Evolutionary conservation across 306 rosid species (phyloP), one percentile per base, ranked within the genome.

Genomic region (Calophaca sinica): DNA sequence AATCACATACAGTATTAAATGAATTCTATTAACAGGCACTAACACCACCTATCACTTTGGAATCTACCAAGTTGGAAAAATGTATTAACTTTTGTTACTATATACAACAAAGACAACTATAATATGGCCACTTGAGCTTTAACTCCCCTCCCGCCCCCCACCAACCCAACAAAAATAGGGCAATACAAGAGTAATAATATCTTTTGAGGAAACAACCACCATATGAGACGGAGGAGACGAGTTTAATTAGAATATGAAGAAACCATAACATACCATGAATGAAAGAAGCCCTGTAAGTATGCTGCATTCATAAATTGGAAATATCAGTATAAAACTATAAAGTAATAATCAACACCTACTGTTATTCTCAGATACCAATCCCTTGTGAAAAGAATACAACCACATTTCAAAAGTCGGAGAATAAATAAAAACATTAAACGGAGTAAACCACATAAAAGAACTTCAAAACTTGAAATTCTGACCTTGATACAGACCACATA

Each of bases 401-500:
- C 75, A 78, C 33, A 60, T 41, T 38, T 29, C 10, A 61, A 44
- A 62, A 64, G 32, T 45, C 9, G 72, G 33, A 75, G 50, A 20
- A 57, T 11, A 62, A 31, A 41, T 29, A 14, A 28, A 36, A 72
- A 39, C 14, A 15, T 3, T 60, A 31, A 15, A 5, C 20, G 50
- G 33, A 20, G 71, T 8, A 65, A 32, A 49, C 42, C 5, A 6
- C 63, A 6, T 38, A 32, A 48, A 49, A 5, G 50, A 48, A 69
- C 77, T 72, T 67, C 12, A 61, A 32, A 64, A 69, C 55, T 44
- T 50, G 46, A 77, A 12, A n/a, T 41, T 51, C 92, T 82, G 76
- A 94, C 99, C 97, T 94, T 68, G 99, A 90, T 11, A 90, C 98
- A 6, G 98, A 94, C 99, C 99, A 94, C 98, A 94, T 90, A 10